Conservation (phyloP, 108 stramenopile species). For the Chaetoceros tenuissimus region DNA sequence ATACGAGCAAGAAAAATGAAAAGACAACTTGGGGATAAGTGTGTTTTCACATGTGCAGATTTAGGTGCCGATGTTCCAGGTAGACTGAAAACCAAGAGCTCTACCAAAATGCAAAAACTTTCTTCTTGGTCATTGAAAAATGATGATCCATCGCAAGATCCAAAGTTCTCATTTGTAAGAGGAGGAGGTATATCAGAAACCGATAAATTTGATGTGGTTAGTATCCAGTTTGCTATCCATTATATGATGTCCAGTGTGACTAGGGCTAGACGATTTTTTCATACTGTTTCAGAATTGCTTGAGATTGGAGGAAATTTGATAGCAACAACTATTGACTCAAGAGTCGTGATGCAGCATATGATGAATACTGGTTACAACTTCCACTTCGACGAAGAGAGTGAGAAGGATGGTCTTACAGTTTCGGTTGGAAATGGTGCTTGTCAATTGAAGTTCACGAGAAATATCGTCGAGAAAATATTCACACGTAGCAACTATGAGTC, state of each 20-base stretch:
- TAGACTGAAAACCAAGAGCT: slow-evolving; percentile 29
- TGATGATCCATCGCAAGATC: slow-evolving; percentile 52
- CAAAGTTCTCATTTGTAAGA: slow-evolving; percentile 40
- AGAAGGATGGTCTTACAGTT: slow-evolving; percentile 22
- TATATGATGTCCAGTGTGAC: slow-evolving; percentile 91
- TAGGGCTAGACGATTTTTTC: slow-evolving; percentile 84
- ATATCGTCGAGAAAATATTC: slow-evolving; percentile 49
- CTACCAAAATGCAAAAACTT: slow-evolving; percentile 58
- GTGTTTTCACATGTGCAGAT: slow-evolving; percentile 73
- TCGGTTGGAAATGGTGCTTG: slow-evolving; percentile 62
- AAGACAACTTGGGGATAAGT: slow-evolving; percentile 33
- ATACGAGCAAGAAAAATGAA: slow-evolving; percentile 66
- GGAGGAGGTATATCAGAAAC: slow-evolving; percentile 60
- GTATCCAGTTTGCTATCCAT: slow-evolving; percentile 98
- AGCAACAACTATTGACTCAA: slow-evolving; percentile 93
- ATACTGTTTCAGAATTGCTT: slow-evolving; percentile 78
- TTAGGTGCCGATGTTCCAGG: slow-evolving; percentile 88
- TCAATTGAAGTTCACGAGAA: slow-evolving; percentile 54
- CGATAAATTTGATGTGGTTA: slow-evolving; percentile 87
- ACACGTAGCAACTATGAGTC: slow-evolving; percentile 5
- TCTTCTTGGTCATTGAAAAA: slow-evolving; percentile 62
- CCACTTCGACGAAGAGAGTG: slow-evolving; percentile 35
- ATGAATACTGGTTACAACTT: slow-evolving; percentile 71
- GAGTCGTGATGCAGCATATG: slow-evolving; percentile 63
- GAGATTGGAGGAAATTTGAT: slow-evolving; percentile 87